Evolutionary conservation across 1,284 basidiomycete genomes (phyloP), one percentile per base, ranked within the genome.

Genomic region (Ustilago tritici): DNA sequence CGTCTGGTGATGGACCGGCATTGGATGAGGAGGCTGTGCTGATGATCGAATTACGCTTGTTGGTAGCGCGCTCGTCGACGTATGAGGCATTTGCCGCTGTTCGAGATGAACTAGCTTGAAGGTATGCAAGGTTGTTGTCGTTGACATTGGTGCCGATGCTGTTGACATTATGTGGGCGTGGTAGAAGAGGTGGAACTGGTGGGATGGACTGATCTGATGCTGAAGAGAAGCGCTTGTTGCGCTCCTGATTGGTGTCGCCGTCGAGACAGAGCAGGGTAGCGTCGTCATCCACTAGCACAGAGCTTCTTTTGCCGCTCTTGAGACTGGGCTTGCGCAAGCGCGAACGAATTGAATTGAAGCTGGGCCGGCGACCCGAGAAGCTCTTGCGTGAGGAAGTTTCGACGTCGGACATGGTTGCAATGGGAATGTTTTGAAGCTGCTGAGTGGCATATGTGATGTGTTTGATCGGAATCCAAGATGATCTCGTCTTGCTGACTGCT

Each of bases 291-390:
- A 49, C 31, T 2, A 14, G 31, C 17, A 41, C 9, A 8, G 57
- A 64, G 9, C 8, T 46, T 28, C 41, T 66, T 28, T 67, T 66
- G 40, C 40, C 46, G 32, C 31, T 60, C 17, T 40, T 40, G 34
- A 70, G 47, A 50, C 73, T 70, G 7, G 68, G 28, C 31, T 70
- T 70, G 58, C 73, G 68, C 28, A 76, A 32, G 3, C 64, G 64
- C 7, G 67, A 67, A 36, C 61, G 61, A 15, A 76, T 68, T 2
- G 73, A 76, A 35, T 55, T 57, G 61, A 76, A 76, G 73, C 73
- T 76, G 8, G 73, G 38, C 58, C 65, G 59, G 8, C 72, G 67
- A 17, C 49, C 54, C 46, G 71, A 69, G 34, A 68, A 19, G 58
- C 65, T 73, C 58, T 73, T 68, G 40, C 65, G 65, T 4, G 61